Percentiles rank a stretch among this genome's conserved stretches.
phyloP scores from a whole-genome alignment of 495 filamentous ascomycete species.

The Trichoderma virens region DNA sequence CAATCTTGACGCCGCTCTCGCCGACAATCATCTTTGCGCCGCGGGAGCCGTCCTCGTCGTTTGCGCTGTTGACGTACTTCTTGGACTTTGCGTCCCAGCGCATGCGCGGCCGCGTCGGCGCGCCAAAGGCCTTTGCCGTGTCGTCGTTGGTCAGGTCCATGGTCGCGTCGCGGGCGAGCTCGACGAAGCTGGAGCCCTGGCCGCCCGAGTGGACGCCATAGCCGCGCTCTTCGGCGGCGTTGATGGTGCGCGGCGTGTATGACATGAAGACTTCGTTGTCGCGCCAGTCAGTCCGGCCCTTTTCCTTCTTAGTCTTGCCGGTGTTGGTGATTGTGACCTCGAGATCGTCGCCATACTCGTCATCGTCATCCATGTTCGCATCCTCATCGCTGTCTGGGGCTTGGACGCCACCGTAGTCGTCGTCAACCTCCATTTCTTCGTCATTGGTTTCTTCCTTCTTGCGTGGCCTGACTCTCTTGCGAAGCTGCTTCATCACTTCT shows the following conservation, averaged over 20 bases:
- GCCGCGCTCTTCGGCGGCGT: slow-evolving; percentile 75
- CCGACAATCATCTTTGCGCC: slow-evolving; percentile 78
- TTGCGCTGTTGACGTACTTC: slow-evolving; percentile 83
- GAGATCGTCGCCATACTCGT: slow-evolving; percentile 50
- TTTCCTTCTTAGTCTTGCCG: slow-evolving; percentile 38
- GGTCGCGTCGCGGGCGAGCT: slow-evolving; percentile 69
- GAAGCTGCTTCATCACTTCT: slow-evolving; percentile 65
- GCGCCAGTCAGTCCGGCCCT: slow-evolving; percentile 47
- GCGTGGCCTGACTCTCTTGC: slow-evolving; percentile 51
- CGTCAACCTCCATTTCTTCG: slow-evolving; percentile 25
- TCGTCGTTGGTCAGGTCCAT: slow-evolving; percentile 91
- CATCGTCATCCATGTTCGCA: slow-evolving; percentile 28
- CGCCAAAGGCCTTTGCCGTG: slow-evolving; percentile 63
- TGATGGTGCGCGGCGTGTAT: slow-evolving; percentile 71
- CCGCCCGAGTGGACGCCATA: slow-evolving; percentile 86
- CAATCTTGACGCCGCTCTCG: slow-evolving; percentile 92
- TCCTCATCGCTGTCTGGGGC: slow-evolving; percentile 18
- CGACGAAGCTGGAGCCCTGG: slow-evolving; percentile 64
- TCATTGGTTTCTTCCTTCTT: slow-evolving; percentile 25
- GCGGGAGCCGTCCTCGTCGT: slow-evolving; percentile 90
- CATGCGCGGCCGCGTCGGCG: slow-evolving; percentile 63
- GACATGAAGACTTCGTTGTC: slow-evolving; percentile 94
- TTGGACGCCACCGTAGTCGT: slow-evolving; percentile 23
- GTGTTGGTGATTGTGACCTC: slow-evolving; percentile 73
- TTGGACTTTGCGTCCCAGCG: slow-evolving; percentile 95